Percentiles rank a stretch among this genome's conserved stretches.
phyloP scores from a whole-genome alignment of 2,329 filamentous ascomycete species.

The Diaporthe batatas region DNA sequence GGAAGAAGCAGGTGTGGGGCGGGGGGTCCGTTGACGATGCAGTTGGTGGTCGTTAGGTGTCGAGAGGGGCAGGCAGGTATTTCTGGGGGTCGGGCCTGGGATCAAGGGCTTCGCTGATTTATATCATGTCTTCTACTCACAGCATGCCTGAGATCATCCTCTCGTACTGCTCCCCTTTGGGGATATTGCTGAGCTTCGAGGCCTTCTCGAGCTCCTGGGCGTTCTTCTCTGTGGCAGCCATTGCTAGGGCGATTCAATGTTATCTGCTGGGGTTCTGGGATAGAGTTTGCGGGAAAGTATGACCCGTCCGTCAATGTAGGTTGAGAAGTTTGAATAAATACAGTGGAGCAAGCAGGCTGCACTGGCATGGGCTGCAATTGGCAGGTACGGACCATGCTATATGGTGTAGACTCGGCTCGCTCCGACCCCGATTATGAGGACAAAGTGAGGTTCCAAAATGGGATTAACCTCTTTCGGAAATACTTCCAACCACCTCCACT shows the following conservation, averaged over 20 bases:
- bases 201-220: conserved; percentile 56
- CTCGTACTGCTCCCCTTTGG: conserved; percentile 72
- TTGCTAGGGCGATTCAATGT: conserved; percentile 4
- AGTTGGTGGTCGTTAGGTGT: not conserved
- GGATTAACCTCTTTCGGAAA: conserved; percentile 4
- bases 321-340: conserved; percentile 6
- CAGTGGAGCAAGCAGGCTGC: conserved; percentile 2
- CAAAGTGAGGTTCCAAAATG: not conserved
- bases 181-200: conserved; percentile 58
- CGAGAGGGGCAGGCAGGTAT: not conserved
- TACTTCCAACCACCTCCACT: not conserved
- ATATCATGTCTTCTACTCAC: conserved; percentile 54
- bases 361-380: not conserved
- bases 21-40: not conserved
- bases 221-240: conserved; percentile 49
- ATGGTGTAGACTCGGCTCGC: not conserved
- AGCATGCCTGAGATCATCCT: conserved; percentile 75
- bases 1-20: not conserved
- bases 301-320: not conserved
- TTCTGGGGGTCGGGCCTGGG: not conserved
- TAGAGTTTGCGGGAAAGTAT: not conserved
- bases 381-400: not conserved
- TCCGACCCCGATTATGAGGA: not conserved
- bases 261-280: not conserved
- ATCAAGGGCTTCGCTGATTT: not conserved